A percentile compares a stretch with the other conserved stretches of the same genome.
Evolutionary conservation across 495 filamentous ascomycete genomes (phyloP).

Genomic region (Rostrohypoxylon terebratum): DNA sequence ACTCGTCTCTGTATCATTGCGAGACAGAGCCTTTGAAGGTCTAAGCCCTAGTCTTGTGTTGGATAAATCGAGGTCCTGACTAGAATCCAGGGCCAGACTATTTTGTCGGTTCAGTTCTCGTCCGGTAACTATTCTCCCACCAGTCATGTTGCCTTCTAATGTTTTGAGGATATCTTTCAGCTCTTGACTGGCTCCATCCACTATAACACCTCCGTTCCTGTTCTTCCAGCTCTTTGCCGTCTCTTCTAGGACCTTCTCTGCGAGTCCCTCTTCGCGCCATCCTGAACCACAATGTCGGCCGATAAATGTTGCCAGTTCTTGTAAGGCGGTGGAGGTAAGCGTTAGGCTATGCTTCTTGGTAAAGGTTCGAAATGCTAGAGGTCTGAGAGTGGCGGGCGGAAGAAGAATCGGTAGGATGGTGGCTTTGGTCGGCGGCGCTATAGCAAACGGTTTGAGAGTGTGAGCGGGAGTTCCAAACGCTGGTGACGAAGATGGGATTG

Average conservation of each 20-base stretch:
- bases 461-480: conserved; percentile 87
- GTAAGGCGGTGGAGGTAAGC: conserved; percentile 86
- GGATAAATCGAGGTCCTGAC: conserved; percentile 53
- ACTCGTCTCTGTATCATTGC: conserved; percentile 71
- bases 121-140: conserved; percentile 71
- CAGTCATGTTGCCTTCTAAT: conserved; percentile 84
- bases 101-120: conserved; percentile 68
- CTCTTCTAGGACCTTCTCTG: conserved; percentile 92
- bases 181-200: conserved; percentile 81
- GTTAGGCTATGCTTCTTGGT: conserved; percentile 98
- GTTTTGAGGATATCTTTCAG: conserved; percentile 83
- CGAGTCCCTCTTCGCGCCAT: conserved; percentile 95
- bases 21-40: conserved; percentile 52
- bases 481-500: conserved; percentile 87
- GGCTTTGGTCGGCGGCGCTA: conserved; percentile 67
- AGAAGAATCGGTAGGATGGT: conserved; percentile 90
- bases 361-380: conserved; percentile 93
- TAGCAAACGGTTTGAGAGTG: conserved; percentile 70
- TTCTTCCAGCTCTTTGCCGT: conserved; percentile 91
- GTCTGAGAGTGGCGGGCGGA: conserved; percentile 85
- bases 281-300: conserved; percentile 92
- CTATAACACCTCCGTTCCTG: conserved; percentile 83
- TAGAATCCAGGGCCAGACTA: conserved; percentile 61
- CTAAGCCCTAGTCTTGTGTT: conserved; percentile 59
- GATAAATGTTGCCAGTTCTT: conserved; percentile 86